A percentile compares a stretch with the other conserved stretches of the same genome.
Evolutionary conservation across 2,329 filamentous ascomycete species (phyloP).

Genomic region (Cladosporium sp.): DNA sequence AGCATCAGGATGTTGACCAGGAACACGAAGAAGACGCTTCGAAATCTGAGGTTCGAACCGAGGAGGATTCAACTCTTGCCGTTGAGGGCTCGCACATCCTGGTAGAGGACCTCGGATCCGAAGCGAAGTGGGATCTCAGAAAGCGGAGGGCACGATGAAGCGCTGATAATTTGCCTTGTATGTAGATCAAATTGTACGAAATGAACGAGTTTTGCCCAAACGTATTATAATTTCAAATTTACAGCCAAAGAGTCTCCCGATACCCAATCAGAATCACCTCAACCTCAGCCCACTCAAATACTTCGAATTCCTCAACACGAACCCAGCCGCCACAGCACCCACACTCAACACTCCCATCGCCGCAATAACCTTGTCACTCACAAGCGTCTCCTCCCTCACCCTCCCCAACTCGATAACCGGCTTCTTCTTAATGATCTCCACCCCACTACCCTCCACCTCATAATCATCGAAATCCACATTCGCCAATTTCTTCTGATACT

Average conservation of each 20-base stretch:
- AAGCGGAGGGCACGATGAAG: conserved; percentile 6
- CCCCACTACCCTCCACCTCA: conserved; percentile 41
- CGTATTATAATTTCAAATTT: not conserved
- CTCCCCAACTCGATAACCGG: conserved; percentile 43
- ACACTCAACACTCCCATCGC: conserved; percentile 42
- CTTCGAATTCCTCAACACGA: conserved; percentile 29
- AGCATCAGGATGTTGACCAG: not conserved
- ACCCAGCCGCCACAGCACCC: conserved; percentile 41
- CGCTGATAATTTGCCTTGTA: not conserved
- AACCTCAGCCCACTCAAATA: conserved; percentile 22
- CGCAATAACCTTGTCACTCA: conserved; percentile 44
- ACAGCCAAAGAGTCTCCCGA: not conserved
- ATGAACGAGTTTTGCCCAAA: not conserved
- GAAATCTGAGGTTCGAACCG: not conserved
- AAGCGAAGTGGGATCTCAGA: not conserved
- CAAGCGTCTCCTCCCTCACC: conserved; percentile 48
- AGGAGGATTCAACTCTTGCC: not conserved
- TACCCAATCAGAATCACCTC: not conserved
- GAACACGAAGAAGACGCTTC: not conserved
- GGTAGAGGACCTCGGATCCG: conserved; percentile 1
- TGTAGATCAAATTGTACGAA: conserved; percentile 6
- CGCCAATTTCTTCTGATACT: conserved; percentile 55
- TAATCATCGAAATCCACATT: conserved; percentile 51
- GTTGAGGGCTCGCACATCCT: not conserved
- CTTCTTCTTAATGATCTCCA: conserved; percentile 38